These are phyloP conservation scores for Ceratobasidium sp. DNA, from an alignment of 1,284 basidiomycete species.

Conservation along the genomic window DNA sequence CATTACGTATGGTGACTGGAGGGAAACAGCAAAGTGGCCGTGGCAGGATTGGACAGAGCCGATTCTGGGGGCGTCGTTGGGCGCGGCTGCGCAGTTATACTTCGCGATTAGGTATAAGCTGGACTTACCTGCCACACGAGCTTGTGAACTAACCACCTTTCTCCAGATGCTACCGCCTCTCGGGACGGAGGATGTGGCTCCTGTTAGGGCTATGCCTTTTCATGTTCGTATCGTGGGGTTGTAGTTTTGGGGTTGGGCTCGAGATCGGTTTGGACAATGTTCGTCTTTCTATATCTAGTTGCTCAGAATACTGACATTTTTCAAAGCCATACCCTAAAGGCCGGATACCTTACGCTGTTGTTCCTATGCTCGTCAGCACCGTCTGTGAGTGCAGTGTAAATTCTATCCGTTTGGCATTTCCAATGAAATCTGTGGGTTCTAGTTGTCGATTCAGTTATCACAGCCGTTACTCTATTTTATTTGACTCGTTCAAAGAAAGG, in stretches of 20 bases:
- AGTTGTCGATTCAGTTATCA: conserved; percentile 16
- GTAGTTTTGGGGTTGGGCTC: conserved; percentile 13
- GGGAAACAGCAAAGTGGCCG: conserved; percentile 11
- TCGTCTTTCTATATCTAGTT: not conserved
- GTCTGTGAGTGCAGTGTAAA: not conserved
- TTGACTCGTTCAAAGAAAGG: conserved; percentile 6
- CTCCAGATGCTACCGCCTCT: conserved; percentile 9
- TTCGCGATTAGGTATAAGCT: not conserved
- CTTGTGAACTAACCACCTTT: not conserved
- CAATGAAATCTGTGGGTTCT: too few species aligned
- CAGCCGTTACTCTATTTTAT: conserved; percentile 1
- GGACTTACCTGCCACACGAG: too few species aligned
- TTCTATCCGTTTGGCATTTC: not conserved
- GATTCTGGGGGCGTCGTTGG: not conserved
- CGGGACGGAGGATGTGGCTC: not conserved
- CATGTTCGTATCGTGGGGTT: conserved; percentile 4
- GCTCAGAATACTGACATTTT: not conserved
- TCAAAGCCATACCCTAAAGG: conserved; percentile 1
- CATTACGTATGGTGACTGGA: conserved; percentile 4
- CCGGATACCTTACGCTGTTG: not conserved
- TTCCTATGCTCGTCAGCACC: conserved; percentile 15
- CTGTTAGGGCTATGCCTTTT: not conserved
- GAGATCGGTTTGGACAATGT: conserved; percentile 6
- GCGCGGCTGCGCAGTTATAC: conserved; percentile 12
- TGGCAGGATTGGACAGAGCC: conserved; percentile 20